A percentile compares a stretch with the other conserved stretches of the same genome.
These are phyloP conservation scores for Prunella vulgaris DNA, from an alignment of 257 asterid species.

Conservation along the genomic window DNA sequence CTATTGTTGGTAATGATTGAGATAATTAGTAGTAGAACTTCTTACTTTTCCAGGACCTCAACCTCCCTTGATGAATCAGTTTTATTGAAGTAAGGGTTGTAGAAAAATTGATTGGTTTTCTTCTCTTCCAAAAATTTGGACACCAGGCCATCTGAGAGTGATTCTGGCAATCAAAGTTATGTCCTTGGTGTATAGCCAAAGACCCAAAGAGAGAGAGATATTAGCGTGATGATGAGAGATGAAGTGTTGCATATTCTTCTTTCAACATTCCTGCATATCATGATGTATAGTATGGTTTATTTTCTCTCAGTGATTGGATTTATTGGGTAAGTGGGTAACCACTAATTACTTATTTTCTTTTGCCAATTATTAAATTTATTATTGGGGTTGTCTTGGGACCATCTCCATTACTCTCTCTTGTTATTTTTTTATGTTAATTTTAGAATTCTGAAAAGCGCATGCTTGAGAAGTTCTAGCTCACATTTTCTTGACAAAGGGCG, in stretches of 20 bases:
- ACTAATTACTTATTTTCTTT: neutral
- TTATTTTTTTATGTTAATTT: neutral
- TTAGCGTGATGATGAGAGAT: constrained; percentile 21
- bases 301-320: neutral
- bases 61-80: neutral
- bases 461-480: too few species aligned
- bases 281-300: neutral
- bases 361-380: too few species aligned
- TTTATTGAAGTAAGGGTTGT: neutral
- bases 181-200: constrained; percentile 27
- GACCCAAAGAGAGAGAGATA: constrained; percentile 23
- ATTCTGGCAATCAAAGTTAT: constrained; percentile 27
- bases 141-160: constrained; percentile 19
- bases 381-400: neutral
- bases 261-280: constrained; percentile 6
- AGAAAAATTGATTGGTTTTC: neutral
- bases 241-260: constrained; percentile 23
- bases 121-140: neutral
- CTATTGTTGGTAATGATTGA: neutral
- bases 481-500: too few species aligned
- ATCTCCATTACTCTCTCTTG: neutral
- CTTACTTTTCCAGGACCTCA: too few species aligned
- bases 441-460: too few species aligned
- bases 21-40: constrained; percentile 24
- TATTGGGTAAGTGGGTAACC: neutral